Evolutionary conservation across 129 eudicot species (phyloP), one percentile per base, ranked within the genome.

Genomic region (Ambrosia artemisiifolia): DNA sequence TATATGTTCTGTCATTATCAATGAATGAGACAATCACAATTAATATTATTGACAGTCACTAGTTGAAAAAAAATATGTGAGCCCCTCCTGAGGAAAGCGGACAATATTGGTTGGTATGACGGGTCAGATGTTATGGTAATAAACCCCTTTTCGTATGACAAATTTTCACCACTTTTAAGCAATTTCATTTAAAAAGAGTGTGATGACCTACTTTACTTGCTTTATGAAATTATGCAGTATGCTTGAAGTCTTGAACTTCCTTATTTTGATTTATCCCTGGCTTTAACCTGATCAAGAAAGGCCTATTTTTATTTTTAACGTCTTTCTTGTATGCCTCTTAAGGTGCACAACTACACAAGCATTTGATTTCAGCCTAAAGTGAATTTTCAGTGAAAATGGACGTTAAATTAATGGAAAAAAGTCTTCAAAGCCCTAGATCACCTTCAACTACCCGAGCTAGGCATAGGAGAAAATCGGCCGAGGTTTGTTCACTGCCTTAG

Each of bases 381-480:
- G 28, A 69, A 56, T 46, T 47, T 47, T 56, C 2, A 35, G 78
- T 17, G 44, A 74, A 64, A 55, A 67, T 75, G 68, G 75, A 62
- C 18, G 34, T 20, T 36, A 56, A 67, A 69, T 17, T 53, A 47
- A 84, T 73, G 89, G 82, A 77, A 11, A 84, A 18, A 71, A 69
- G 42, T 34, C 66, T 75, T 40, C 85, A 70, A 42, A 82, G 85
- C 60, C 82, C 83, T 17, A 71, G 76, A 75, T 61, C 79, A 11
- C 86, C 85, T 20, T 83, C 95, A 54, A 62, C 74, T 13, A 54
- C 55, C 61, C 84, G 85, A 79, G 50, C 78, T 60, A 83, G 95
- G 74, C 77, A 88, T 47, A 77, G 91, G 7, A 85, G 57, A 65
- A 83, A 82, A 48, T 72, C 85, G 18, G 72, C 78, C 11, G 86